These are phyloP conservation scores for Fusarium mexicanum DNA, from an alignment of 2,329 filamentous ascomycete species.

Conservation along the genomic window DNA sequence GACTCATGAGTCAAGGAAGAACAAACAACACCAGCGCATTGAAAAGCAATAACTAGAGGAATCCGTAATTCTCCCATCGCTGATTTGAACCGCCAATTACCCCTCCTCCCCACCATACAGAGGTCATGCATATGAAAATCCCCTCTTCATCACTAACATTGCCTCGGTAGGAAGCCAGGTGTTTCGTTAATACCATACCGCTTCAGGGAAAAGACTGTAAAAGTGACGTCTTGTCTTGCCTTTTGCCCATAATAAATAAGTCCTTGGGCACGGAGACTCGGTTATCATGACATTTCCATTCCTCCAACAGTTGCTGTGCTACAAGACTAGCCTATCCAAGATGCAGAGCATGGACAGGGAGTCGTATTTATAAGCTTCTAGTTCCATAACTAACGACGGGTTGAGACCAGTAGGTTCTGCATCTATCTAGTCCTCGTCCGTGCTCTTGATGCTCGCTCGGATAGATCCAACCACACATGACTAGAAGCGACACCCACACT, in stretches of 20 bases:
- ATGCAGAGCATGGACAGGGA: neutral
- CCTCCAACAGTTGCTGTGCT: neutral
- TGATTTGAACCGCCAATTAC: neutral
- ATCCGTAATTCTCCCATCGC: neutral
- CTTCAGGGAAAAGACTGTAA: conserved; percentile 16
- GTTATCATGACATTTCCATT: conserved; percentile 19
- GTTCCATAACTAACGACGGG: neutral
- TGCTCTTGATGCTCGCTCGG: neutral
- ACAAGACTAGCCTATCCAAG: neutral
- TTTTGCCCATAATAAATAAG: neutral
- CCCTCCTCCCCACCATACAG: conserved; percentile 16
- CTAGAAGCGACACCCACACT: neutral
- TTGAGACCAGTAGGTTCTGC: neutral
- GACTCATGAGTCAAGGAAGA: neutral
- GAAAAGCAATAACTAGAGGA: neutral
- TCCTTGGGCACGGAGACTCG: conserved; percentile 20
- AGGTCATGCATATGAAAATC: conserved; percentile 3
- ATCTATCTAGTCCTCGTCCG: neutral
- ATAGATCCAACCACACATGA: neutral
- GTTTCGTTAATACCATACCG: neutral
- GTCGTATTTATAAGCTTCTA: neutral
- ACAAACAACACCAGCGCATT: neutral
- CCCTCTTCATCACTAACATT: neutral
- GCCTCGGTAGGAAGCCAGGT: conserved; percentile 22
- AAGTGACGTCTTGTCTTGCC: conserved; percentile 20